Conservation (phyloP, 768 basidiomycete genomes). For the Amanita rubescens region DNA sequence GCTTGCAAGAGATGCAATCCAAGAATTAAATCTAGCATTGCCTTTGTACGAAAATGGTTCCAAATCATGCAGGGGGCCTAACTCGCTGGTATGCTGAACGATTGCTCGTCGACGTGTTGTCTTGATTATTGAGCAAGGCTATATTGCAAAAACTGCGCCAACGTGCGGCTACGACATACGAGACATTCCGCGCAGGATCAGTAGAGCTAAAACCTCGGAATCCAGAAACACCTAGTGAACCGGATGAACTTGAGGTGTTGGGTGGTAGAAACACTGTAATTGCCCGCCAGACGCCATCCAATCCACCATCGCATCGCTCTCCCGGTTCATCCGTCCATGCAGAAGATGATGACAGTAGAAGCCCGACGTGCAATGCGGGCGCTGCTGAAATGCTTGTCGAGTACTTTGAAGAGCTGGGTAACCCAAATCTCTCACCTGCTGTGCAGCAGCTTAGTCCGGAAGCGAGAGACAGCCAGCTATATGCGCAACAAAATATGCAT, state of each 20-base stretch:
- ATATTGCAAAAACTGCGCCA: slow-evolving; percentile 30
- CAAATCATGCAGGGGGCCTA: slow-evolving; percentile 26
- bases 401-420: slow-evolving; percentile 19
- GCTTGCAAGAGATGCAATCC: slow-evolving; percentile 31
- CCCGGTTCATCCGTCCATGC: slow-evolving; percentile 14
- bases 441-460: background rate
- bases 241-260: slow-evolving; percentile 31
- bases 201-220: background rate
- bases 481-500: background rate
- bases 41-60: slow-evolving; percentile 39
- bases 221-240: slow-evolving; percentile 12
- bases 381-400: slow-evolving; percentile 18
- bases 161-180: slow-evolving; percentile 27
- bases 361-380: slow-evolving; percentile 16
- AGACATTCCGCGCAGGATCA: slow-evolving; percentile 21
- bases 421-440: slow-evolving; percentile 7
- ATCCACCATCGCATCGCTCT: slow-evolving; percentile 19
- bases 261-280: slow-evolving; percentile 31
- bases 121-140: slow-evolving; percentile 17
- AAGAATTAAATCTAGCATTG: slow-evolving; percentile 29
- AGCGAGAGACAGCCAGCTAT: background rate
- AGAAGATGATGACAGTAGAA: slow-evolving; percentile 14
- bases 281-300: slow-evolving; percentile 20
- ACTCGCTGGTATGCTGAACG: slow-evolving; percentile 25
- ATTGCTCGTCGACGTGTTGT: background rate